These are phyloP conservation scores for Gynochthodes officinalis DNA, from an alignment of 257 asterid genomes.

Conservation along the genomic window DNA sequence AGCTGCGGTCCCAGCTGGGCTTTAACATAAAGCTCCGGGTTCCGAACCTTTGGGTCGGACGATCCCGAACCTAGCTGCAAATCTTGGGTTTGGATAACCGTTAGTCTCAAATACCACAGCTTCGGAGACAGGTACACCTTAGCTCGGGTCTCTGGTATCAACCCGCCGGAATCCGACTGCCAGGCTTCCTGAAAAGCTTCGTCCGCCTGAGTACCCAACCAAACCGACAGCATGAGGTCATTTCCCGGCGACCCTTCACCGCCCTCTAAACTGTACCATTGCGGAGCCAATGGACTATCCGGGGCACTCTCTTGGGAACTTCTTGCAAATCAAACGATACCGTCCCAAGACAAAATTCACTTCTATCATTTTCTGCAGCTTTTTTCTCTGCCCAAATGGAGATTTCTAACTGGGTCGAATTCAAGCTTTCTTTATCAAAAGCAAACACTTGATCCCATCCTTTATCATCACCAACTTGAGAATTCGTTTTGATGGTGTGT, in stretches of 20 bases:
- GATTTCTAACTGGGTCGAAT: conserved; percentile 70
- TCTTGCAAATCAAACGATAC: conserved; percentile 81
- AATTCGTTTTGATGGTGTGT: conserved; percentile 55
- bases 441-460: conserved; percentile 95
- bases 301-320: conserved; percentile 90
- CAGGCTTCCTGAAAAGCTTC: conserved; percentile 96
- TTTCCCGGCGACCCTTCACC: conserved; percentile 48
- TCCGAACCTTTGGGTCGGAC: conserved; percentile 56
- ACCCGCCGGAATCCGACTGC: conserved; percentile 95
- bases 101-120: conserved; percentile 93
- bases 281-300: conserved; percentile 91
- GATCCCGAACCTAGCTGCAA: conserved; percentile 56
- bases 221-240: conserved; percentile 84
- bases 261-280: conserved; percentile 81
- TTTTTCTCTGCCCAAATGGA: conserved; percentile 52
- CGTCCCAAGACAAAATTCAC: conserved; percentile 45
- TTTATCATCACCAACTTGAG: conserved; percentile 31
- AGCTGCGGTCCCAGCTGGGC: conserved; percentile 89
- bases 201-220: conserved; percentile 91
- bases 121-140: conserved; percentile 88
- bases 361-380: conserved; percentile 24
- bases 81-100: conserved; percentile 99
- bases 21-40: conserved; percentile 65
- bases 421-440: conserved; percentile 70
- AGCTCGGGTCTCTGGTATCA: conserved; percentile 93